phyloP scores from a whole-genome alignment of 2,329 filamentous ascomycete species.

The Claviceps humidiphila region DNA sequence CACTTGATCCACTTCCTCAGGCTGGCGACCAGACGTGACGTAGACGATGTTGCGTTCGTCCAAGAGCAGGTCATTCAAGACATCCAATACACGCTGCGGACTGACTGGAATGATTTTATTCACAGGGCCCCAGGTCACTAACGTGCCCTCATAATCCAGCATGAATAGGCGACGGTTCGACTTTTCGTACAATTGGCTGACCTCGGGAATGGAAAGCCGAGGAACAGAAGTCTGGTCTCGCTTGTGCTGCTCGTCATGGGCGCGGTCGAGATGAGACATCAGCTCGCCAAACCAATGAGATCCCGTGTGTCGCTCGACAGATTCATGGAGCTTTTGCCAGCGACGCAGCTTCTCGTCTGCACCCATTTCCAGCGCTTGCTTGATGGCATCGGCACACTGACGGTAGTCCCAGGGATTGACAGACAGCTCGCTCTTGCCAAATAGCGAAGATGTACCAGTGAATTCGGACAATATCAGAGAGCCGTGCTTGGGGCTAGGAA shows the following conservation, averaged over 20 bases:
- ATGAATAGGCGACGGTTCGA: conserved; percentile 67
- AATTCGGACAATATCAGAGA: conserved; percentile 91
- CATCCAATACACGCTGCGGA: conserved; percentile 68
- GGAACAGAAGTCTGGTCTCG: conserved; percentile 80
- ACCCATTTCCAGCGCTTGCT: conserved; percentile 67
- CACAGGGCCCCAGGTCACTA: conserved; percentile 76
- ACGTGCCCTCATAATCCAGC: conserved; percentile 84
- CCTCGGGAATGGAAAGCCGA: conserved; percentile 55
- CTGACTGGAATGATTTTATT: conserved; percentile 76
- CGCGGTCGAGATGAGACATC: conserved; percentile 53
- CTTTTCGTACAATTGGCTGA: conserved; percentile 52
- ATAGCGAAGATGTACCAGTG: conserved; percentile 79
- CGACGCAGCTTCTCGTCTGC: conserved; percentile 59
- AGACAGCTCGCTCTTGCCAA: conserved; percentile 64
- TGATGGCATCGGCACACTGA: conserved; percentile 75
- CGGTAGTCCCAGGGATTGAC: conserved; percentile 96
- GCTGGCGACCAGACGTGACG: conserved; percentile 80
- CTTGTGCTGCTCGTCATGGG: conserved; percentile 71
- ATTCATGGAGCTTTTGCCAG: conserved; percentile 60
- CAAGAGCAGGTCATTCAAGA: conserved; percentile 66
- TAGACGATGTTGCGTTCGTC: conserved; percentile 80
- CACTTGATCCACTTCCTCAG: conserved; percentile 74
- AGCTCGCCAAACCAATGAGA: conserved; percentile 77
- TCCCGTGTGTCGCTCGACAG: conserved; percentile 71
- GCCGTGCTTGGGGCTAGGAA: conserved; percentile 63